Percentiles rank a stretch among this genome's conserved stretches.
Evolutionary conservation across 495 filamentous ascomycete species (phyloP).

Genomic region (Hypoxylon fuscum): DNA sequence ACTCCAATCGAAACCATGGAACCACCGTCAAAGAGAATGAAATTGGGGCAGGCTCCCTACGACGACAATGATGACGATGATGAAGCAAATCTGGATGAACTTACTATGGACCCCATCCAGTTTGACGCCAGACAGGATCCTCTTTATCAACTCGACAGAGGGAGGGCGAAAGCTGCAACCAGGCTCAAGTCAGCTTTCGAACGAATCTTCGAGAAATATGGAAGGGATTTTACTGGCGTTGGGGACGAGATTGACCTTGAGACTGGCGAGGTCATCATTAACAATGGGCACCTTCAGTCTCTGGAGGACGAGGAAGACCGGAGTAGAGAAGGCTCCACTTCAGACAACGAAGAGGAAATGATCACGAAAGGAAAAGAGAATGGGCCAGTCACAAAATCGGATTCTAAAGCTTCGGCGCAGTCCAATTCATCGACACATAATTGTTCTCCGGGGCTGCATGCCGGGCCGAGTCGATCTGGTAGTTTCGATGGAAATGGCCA

Average conservation of each 20-base stretch:
- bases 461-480: background rate
- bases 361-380: slow-evolving; percentile 28
- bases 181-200: slow-evolving; percentile 85
- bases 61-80: slow-evolving; percentile 45
- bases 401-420: slow-evolving; percentile 18
- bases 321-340: slow-evolving; percentile 25
- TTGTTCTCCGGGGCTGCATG: background rate
- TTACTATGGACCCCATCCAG: slow-evolving; percentile 51
- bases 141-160: slow-evolving; percentile 63
- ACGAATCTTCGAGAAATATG: slow-evolving; percentile 87
- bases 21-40: slow-evolving; percentile 64
- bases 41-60: slow-evolving; percentile 52
- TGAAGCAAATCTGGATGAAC: slow-evolving; percentile 55
- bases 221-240: slow-evolving; percentile 78
- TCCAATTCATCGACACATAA: slow-evolving; percentile 9
- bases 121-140: slow-evolving; percentile 56
- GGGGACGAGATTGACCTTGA: slow-evolving; percentile 83
- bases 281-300: slow-evolving; percentile 82
- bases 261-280: slow-evolving; percentile 80
- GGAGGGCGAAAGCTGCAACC: slow-evolving; percentile 66
- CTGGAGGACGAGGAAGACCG: slow-evolving; percentile 63
- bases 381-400: slow-evolving; percentile 5
- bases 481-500: background rate
- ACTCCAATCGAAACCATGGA: slow-evolving; percentile 56
- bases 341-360: slow-evolving; percentile 35